Percentiles rank a stretch among this genome's conserved stretches.
phyloP scores from a whole-genome alignment of 208 protist genomes.

The Endotrypanum monterogeii region DNA sequence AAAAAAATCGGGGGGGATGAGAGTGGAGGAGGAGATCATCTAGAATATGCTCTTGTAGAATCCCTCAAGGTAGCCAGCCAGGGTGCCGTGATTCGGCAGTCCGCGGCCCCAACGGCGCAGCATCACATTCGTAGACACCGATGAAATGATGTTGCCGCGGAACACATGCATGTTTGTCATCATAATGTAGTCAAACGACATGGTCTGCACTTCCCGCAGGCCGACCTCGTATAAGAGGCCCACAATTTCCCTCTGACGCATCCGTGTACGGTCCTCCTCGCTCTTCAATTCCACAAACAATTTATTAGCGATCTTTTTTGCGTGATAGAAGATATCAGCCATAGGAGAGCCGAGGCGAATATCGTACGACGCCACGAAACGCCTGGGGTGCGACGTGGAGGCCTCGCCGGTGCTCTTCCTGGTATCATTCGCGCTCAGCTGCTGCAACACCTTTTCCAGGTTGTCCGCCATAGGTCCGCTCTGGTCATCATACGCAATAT shows the following conservation, averaged over 20 bases:
- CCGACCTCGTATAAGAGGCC: conserved; percentile 10
- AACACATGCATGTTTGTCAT: conserved; percentile 29
- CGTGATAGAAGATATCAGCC: neutral
- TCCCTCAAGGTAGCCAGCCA: conserved; percentile 13
- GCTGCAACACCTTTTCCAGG: conserved; percentile 3
- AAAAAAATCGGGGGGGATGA: too few relatives aligned
- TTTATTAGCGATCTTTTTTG: neutral
- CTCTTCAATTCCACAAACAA: neutral
- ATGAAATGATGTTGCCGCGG: conserved; percentile 19
- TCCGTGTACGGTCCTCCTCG: neutral
- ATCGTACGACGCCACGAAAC: conserved; percentile 5
- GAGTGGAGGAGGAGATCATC: too few relatives aligned
- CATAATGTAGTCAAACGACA: conserved; percentile 32
- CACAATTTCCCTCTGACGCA: neutral
- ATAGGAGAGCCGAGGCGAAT: neutral
- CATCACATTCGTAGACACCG: conserved; percentile 17
- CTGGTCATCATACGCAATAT: conserved; percentile 22
- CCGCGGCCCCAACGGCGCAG: conserved; percentile 25
- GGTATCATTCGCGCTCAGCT: neutral
- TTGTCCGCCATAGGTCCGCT: conserved; percentile 3
- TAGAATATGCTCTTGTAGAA: conserved; percentile 11
- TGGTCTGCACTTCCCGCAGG: conserved; percentile 11
- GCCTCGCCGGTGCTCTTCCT: neutral
- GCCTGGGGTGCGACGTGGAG: neutral
- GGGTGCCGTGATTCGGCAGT: conserved; percentile 12